These are phyloP conservation scores for Magnaporthiopsis incrustans DNA, from an alignment of 2,329 filamentous ascomycete species.

Conservation along the genomic window DNA sequence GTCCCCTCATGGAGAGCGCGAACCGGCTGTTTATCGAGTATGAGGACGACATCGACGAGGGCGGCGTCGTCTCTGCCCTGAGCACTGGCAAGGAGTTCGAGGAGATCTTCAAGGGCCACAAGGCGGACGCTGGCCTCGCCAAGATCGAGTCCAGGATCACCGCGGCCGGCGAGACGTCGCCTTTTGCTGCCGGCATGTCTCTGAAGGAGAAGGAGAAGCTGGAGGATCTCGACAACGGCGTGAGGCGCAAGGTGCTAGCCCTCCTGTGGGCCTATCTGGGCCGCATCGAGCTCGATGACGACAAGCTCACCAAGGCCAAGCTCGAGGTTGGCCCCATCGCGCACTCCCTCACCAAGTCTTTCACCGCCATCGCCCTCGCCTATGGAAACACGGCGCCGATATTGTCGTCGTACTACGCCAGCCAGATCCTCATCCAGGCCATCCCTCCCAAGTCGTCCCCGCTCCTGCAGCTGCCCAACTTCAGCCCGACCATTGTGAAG, in stretches of 20 bases:
- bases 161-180: conserved; percentile 45
- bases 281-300: conserved; percentile 75
- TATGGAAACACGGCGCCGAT: conserved; percentile 80
- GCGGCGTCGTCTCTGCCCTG: conserved; percentile 70
- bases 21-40: conserved; percentile 94
- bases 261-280: conserved; percentile 94
- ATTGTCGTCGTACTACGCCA: conserved; percentile 70
- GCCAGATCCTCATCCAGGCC: conserved; percentile 86
- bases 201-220: conserved; percentile 69
- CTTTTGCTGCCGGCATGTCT: conserved; percentile 52
- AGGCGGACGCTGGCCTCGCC: conserved; percentile 70
- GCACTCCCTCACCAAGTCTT: conserved; percentile 75
- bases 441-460: conserved; percentile 76
- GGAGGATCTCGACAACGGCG: conserved; percentile 70
- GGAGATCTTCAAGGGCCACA: conserved; percentile 65
- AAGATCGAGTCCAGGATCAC: conserved; percentile 78
- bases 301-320: conserved; percentile 73
- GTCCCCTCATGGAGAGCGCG: conserved; percentile 84
- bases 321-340: conserved; percentile 84
- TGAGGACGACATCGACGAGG: conserved; percentile 72
- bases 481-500: conserved; percentile 59
- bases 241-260: conserved; percentile 76
- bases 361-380: conserved; percentile 77
- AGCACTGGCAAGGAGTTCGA: conserved; percentile 84
- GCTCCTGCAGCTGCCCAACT: conserved; percentile 83